These are phyloP conservation scores for Neocatenulostroma microsporum DNA, from an alignment of 2,329 filamentous ascomycete genomes.

Conservation along the genomic window DNA sequence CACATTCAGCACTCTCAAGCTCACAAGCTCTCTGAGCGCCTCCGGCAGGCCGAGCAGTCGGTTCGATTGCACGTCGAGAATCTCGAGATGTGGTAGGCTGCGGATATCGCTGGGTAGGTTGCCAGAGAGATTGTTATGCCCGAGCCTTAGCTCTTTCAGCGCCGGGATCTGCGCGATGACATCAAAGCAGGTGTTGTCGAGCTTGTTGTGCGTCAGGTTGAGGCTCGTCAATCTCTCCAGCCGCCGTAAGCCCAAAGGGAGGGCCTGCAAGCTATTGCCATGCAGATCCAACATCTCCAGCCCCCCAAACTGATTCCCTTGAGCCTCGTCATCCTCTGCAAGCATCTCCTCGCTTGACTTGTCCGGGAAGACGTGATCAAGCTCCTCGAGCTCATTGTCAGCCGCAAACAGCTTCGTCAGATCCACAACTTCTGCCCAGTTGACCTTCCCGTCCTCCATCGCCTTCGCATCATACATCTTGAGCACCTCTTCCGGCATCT, in stretches of 20 bases:
- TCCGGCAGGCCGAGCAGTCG: conserved; percentile 63
- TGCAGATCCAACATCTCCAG: conserved; percentile 78
- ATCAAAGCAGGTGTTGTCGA: conserved; percentile 64
- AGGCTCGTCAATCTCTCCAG: conserved; percentile 68
- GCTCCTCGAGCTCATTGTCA: conserved; percentile 73
- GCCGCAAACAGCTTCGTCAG: conserved; percentile 75
- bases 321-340: conserved; percentile 58
- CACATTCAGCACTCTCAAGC: conserved; percentile 69
- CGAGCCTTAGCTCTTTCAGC: conserved; percentile 72
- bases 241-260: conserved; percentile 69
- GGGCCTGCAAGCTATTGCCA: conserved; percentile 63
- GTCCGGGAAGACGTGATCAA: conserved; percentile 77
- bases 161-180: conserved; percentile 64
- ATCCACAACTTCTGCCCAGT: conserved; percentile 90
- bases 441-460: conserved; percentile 53
- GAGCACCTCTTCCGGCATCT: conserved; percentile 74
- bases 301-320: conserved; percentile 70
- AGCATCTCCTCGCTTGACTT: conserved; percentile 41
- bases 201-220: conserved; percentile 70
- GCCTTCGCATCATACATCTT: conserved; percentile 81
- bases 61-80: conserved; percentile 75
- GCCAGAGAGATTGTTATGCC: conserved; percentile 67
- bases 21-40: conserved; percentile 57
- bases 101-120: conserved; percentile 57
- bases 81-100: conserved; percentile 62